Evolutionary conservation across 345 rosid species (phyloP), one percentile per base, ranked within the genome.

Genomic region (Salix exigua): DNA sequence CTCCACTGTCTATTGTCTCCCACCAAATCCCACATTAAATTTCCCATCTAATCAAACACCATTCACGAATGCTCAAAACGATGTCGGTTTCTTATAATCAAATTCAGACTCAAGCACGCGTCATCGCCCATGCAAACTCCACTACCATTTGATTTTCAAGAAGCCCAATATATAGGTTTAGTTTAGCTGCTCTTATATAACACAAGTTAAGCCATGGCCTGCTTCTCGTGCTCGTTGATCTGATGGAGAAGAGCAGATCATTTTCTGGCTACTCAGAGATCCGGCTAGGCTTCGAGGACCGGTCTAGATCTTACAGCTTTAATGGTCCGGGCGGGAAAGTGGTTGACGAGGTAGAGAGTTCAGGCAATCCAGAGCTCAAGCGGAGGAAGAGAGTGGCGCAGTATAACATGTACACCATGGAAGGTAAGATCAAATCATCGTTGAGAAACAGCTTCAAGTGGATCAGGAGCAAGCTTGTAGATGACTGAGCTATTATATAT

Each of bases 241-340:
- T 55, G 13, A 89, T 89, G 91, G 93, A 85, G 88, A 88, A 86
- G 83, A 88, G 88, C 84, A 88, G 88, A 71, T 89, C 91, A 14
- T 82, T 83, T 60, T 67, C 87, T 5, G 86, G 85, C 7, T 83
- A 82, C 75, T 73, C 84, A 0, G 87, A 85, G 35, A 72, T 68
- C 38, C 78, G 75, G 76, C 61, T 63, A 2, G 86, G 75, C 25
- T 81, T 79, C 19, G 86, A 89, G 77, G 88, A 88, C n/a, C 72
- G 78, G 67, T 68, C 84, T 3, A 84, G 85, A 71, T 86, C 91
- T 0, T 88, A 85, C 68, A 86, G 85, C 75, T 89, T 89, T 77
- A 89, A 89, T 28, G 93, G 89, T 12, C 90, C 88, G 2, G 38
- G 23, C 4, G 70, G 73, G 4, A 60, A 30, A 8, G 69, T n/a